These are phyloP conservation scores for Petunia hybrid DNA, from an alignment of 305 asterid species.

Conservation along the genomic window DNA sequence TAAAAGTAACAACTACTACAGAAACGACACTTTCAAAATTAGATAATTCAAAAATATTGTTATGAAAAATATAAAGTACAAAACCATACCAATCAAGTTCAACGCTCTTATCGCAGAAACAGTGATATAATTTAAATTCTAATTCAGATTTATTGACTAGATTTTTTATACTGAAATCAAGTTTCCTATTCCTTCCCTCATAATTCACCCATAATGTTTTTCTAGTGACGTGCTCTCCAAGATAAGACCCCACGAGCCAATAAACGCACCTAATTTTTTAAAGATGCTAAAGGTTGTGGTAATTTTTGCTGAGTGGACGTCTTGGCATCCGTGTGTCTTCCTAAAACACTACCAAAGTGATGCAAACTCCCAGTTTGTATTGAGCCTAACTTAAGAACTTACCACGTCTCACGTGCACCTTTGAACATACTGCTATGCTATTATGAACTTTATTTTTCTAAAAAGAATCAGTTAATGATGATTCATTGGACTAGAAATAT, in stretches of 20 bases:
- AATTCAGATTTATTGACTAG: too few relatives aligned
- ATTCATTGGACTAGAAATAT: conserved; percentile 3
- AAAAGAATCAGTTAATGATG: conserved; percentile 4
- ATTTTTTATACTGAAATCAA: background rate
- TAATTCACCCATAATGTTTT: too few relatives aligned
- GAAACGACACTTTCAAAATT: background rate
- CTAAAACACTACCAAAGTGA: background rate
- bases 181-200: background rate
- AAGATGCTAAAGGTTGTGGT: background rate
- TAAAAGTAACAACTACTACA: background rate
- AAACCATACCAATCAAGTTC: background rate
- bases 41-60: background rate
- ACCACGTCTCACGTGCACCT: background rate
- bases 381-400: background rate
- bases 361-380: background rate
- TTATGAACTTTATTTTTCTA: background rate
- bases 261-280: background rate
- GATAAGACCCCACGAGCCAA: background rate
- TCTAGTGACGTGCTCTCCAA: background rate
- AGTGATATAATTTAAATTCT: background rate
- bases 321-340: background rate
- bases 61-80: background rate
- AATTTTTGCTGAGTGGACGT: background rate
- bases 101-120: background rate
- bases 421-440: background rate